These are phyloP conservation scores for Syzygium syzygioides DNA, from an alignment of 441 rosid genomes.

Conservation along the genomic window DNA sequence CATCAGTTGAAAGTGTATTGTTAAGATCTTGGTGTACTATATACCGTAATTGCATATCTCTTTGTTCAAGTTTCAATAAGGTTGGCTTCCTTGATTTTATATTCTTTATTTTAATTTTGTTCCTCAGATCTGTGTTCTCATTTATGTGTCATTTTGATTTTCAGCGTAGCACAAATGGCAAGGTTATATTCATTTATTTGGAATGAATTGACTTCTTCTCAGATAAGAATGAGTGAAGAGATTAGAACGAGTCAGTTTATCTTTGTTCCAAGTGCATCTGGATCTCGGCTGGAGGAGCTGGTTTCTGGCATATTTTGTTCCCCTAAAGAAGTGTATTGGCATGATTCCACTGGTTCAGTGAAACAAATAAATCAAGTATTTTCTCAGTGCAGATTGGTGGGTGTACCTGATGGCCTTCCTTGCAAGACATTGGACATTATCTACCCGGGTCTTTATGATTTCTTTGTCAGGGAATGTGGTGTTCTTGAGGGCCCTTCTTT, in stretches of 20 bases:
- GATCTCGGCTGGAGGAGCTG: conserved; percentile 40
- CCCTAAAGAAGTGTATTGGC: conserved; percentile 75
- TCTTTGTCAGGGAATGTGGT: conserved; percentile 72
- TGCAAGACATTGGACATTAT: conserved; percentile 55
- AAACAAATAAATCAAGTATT: conserved; percentile 42
- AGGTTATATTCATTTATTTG: conserved; percentile 68
- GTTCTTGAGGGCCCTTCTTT: conserved; percentile 67
- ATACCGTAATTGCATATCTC: neutral
- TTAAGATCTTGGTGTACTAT: neutral
- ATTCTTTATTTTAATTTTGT: neutral
- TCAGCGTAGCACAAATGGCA: conserved; percentile 75
- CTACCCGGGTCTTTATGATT: conserved; percentile 78
- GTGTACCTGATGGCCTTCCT: conserved; percentile 22
- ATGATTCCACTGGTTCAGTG: conserved; percentile 68
- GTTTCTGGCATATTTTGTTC: conserved; percentile 66
- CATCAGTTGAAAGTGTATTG: neutral
- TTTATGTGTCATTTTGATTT: conserved; percentile 7
- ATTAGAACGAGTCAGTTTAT: conserved; percentile 47
- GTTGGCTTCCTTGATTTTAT: neutral
- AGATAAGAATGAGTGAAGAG: conserved; percentile 42
- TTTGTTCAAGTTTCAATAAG: neutral
- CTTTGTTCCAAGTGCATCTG: conserved; percentile 58
- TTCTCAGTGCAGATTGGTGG: conserved; percentile 23
- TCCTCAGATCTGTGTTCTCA: neutral
- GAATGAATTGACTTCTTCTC: conserved; percentile 55